Conservation (phyloP, 2,329 filamentous ascomycete species). For the Cyphellophora europaea region DNA sequence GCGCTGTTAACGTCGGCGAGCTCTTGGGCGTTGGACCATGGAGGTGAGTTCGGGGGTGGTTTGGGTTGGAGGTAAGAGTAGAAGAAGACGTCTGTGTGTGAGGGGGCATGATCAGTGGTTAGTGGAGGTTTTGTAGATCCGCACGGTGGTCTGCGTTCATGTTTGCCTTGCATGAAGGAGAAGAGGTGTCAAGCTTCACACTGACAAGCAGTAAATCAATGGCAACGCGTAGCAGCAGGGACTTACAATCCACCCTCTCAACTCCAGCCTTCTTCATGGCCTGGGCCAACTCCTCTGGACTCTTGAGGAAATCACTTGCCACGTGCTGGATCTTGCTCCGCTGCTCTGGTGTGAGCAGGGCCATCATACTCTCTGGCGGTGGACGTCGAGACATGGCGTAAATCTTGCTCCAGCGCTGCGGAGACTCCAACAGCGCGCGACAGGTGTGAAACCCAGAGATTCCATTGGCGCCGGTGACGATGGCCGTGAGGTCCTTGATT, state of each 20-base stretch:
- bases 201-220: too few species aligned
- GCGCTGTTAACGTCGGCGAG: slow-evolving; percentile 36
- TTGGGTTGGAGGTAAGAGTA: slow-evolving; percentile 2
- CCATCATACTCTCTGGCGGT: slow-evolving; percentile 24
- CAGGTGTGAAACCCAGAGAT: slow-evolving; percentile 45
- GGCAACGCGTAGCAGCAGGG: neutral
- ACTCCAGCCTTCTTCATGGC: slow-evolving; percentile 3
- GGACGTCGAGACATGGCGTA: slow-evolving; percentile 40
- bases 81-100: slow-evolving; percentile 1
- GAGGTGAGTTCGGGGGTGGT: slow-evolving; percentile 11
- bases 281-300: slow-evolving; percentile 22
- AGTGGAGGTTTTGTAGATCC: too few species aligned
- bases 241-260: neutral
- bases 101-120: too few species aligned
- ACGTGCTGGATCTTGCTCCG: slow-evolving; percentile 33
- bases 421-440: slow-evolving; percentile 34
- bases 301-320: slow-evolving; percentile 26
- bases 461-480: slow-evolving; percentile 46
- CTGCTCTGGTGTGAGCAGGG: slow-evolving; percentile 26
- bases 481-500: slow-evolving; percentile 37
- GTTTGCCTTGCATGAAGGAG: too few species aligned
- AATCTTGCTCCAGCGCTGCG: slow-evolving; percentile 42
- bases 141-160: too few species aligned
- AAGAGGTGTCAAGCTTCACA: too few species aligned
- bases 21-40: slow-evolving; percentile 44